phyloP scores from a whole-genome alignment of 2,329 filamentous ascomycete genomes.

The Colletotrichum euphorbiae region DNA sequence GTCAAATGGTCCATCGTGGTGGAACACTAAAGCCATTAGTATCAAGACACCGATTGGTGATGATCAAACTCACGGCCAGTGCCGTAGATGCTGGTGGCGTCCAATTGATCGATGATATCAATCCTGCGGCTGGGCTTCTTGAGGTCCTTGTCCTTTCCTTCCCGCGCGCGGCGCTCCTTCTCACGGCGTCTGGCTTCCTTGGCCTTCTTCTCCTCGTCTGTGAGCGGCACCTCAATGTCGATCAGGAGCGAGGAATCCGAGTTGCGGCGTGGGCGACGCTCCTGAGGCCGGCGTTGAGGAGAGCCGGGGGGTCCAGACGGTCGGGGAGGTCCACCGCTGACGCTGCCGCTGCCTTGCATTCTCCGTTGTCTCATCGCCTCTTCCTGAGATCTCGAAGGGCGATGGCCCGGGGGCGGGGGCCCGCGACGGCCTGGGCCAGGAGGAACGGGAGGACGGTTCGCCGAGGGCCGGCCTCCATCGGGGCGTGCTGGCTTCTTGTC shows the following conservation, averaged over 20 bases:
- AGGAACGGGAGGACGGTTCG: constrained; percentile 53
- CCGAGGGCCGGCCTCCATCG: constrained; percentile 46
- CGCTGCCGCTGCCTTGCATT: constrained; percentile 50
- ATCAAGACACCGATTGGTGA: constrained; percentile 5
- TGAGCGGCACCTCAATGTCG: constrained; percentile 68
- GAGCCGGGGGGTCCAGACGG: constrained; percentile 50
- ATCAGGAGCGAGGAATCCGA: constrained; percentile 79
- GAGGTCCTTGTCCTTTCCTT: constrained; percentile 60
- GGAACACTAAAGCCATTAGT: constrained; percentile 75
- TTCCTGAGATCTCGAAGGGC: constrained; percentile 74
- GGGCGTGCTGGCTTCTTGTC: constrained; percentile 60
- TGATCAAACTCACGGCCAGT: constrained; percentile 77
- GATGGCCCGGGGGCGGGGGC: constrained; percentile 63
- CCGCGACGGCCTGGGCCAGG: constrained; percentile 56
- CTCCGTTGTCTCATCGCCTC: constrained; percentile 67
- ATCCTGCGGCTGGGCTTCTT: constrained; percentile 66
- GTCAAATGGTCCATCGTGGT: constrained; percentile 97
- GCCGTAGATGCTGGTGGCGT: constrained; percentile 95
- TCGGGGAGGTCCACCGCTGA: constrained; percentile 48
- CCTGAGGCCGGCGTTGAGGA: constrained; percentile 52
- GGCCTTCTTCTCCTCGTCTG: constrained; percentile 68
- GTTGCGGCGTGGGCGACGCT: constrained; percentile 74
- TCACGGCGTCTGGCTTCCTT: constrained; percentile 64
- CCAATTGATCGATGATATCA: constrained; percentile 95
- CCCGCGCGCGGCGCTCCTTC: constrained; percentile 62